These are phyloP conservation scores for Fomitopsis schrenkii DNA, from an alignment of 1,284 basidiomycete species.

Conservation along the genomic window DNA sequence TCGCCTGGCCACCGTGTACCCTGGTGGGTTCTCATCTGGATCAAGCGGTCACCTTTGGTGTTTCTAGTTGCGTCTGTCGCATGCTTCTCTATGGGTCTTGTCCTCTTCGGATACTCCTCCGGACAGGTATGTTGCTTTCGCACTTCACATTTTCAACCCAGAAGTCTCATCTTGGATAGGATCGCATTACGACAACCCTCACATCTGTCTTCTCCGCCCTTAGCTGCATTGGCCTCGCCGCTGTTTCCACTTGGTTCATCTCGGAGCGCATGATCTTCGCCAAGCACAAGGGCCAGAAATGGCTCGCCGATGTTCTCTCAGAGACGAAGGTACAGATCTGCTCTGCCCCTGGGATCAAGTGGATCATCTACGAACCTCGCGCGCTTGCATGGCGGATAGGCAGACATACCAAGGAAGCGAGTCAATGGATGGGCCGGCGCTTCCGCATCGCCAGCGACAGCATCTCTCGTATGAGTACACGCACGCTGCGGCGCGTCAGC, in stretches of 20 bases:
- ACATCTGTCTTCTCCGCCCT: conserved; percentile 72
- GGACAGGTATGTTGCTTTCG: conserved; percentile 39
- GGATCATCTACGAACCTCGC: conserved; percentile 25
- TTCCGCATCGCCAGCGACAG: conserved; percentile 17
- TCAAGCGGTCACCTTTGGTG: conserved; percentile 71
- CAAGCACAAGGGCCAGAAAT: conserved; percentile 66
- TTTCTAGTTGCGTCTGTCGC: conserved; percentile 71
- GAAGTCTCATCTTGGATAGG: conserved; percentile 33
- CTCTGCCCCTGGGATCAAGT: conserved; percentile 34
- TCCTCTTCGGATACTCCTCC: conserved; percentile 63
- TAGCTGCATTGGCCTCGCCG: conserved; percentile 70
- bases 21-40: conserved; percentile 80
- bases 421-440: conserved; percentile 17
- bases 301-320: conserved; percentile 65
- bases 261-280: conserved; percentile 71
- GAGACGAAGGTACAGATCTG: conserved; percentile 25
- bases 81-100: conserved; percentile 67
- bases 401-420: background rate
- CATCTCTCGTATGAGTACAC: conserved; percentile 14
- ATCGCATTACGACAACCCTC: conserved; percentile 56
- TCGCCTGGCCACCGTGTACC: conserved; percentile 64
- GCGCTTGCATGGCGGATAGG: conserved; percentile 17
- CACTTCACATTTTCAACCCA: background rate
- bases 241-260: conserved; percentile 75
- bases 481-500: conserved; percentile 13